Evolutionary conservation across 2,329 filamentous ascomycete genomes (phyloP), one percentile per base, ranked within the genome.

Genomic region (Sarocladium strictum): DNA sequence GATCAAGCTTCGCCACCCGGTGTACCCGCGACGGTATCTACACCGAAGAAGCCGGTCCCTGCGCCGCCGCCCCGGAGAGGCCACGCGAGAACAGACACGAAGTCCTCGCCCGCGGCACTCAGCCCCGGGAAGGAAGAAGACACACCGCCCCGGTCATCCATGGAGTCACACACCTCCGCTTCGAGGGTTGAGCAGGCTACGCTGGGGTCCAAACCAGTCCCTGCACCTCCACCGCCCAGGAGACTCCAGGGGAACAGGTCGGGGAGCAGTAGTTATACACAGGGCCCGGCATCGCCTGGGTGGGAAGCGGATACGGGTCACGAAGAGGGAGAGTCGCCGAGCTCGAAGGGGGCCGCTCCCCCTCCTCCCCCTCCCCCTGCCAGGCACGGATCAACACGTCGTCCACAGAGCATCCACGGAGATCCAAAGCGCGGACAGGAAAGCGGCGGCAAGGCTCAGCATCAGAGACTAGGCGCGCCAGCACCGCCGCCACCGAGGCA

Each of bases 151-250:
- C 73, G 77, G 2, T 76, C 77, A 10, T 82, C 79, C 0, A 54
- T 74, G 9, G 78, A 80, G n/a, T 81, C 78, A 7, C 70, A 47
- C 43, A 47, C 43, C 21, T 47, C 65, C 4, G 66, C 71, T 3
- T 76, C 76, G 1, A 72, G 75, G 7, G 67, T 76, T 3, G 75
- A 75, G 19, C 77, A 74, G 57, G 60, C 74, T 32, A 75, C 75
- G 38, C 67, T 54, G 73, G 15, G 12, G 9, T 15, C n/a, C 9
- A 43, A 43, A 23, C 38, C 38, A 21, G 38, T 71, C 0, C 80
- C 79, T 0, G 74, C 76, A 9, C 80, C 81, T 15, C 80, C 81
- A 17, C 80, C 81, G 1, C 78, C 81, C 9, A 72, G 80, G 43
- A 73, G 81, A 27, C 74, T 74, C 6, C 69, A 69, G 29, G 70